These are phyloP conservation scores for Graphiopsis chlorocephala DNA, from an alignment of 2,329 filamentous ascomycete species.

Conservation along the genomic window DNA sequence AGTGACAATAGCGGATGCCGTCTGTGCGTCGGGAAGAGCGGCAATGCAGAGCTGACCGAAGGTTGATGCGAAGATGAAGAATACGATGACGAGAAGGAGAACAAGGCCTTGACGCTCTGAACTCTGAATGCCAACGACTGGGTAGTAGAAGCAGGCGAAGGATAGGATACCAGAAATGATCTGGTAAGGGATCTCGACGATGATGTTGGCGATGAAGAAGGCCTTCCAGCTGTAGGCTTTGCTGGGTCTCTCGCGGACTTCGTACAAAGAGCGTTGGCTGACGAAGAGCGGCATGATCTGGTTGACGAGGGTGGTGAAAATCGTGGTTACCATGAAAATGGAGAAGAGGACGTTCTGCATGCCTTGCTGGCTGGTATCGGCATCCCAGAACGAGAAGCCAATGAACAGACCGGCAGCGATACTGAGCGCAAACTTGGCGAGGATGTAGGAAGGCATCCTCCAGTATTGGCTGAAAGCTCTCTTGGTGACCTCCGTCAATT, in stretches of 20 bases:
- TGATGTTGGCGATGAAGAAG: constrained; percentile 68
- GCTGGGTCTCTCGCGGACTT: constrained; percentile 59
- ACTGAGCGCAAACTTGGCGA: constrained; percentile 59
- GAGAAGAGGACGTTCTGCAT: constrained; percentile 48
- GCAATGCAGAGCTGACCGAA: constrained; percentile 74
- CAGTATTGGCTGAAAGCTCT: constrained; percentile 48
- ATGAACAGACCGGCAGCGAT: constrained; percentile 50
- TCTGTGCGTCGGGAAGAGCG: constrained; percentile 66
- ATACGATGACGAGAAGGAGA: constrained; percentile 61
- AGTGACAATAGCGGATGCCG: constrained; percentile 59
- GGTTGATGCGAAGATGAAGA: constrained; percentile 69
- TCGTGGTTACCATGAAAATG: constrained; percentile 50
- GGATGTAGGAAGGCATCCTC: constrained; percentile 45
- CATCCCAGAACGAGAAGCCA: constrained; percentile 45
- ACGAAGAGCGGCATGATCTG: constrained; percentile 61
- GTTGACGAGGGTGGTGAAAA: constrained; percentile 48
- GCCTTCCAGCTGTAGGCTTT: constrained; percentile 74
- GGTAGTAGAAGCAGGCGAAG: constrained; percentile 67
- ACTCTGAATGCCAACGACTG: constrained; percentile 37
- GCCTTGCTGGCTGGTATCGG: constrained; percentile 38
- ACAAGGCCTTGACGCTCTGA: constrained; percentile 62
- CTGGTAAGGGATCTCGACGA: constrained; percentile 69
- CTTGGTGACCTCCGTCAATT: constrained; percentile 38
- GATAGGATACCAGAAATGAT: constrained; percentile 61
- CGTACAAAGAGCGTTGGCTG: constrained; percentile 58